These are phyloP conservation scores for Orbilia ellipsospora DNA, from an alignment of 2,329 filamentous ascomycete species.

Conservation along the genomic window DNA sequence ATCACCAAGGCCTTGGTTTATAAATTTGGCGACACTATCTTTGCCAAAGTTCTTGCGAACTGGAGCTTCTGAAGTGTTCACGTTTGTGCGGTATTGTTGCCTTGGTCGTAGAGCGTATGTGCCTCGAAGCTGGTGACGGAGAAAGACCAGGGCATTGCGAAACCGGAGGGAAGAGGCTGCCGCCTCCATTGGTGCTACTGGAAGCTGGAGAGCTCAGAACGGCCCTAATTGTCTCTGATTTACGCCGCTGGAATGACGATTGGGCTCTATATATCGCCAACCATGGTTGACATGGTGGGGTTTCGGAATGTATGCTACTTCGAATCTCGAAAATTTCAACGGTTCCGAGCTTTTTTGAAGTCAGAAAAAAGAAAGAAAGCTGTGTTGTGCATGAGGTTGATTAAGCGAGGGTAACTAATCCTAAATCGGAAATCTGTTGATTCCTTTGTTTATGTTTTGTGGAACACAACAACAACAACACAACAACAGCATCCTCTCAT, in stretches of 20 bases:
- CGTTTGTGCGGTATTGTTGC: slow-evolving; percentile 44
- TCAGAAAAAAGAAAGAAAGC: slow-evolving; percentile 16
- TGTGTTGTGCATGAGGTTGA: slow-evolving; percentile 44
- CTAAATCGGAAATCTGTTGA: slow-evolving; percentile 34
- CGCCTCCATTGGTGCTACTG: slow-evolving; percentile 35
- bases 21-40: slow-evolving; percentile 39
- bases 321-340: neutral
- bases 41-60: slow-evolving; percentile 37
- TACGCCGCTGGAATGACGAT: neutral
- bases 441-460: slow-evolving; percentile 39
- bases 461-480: slow-evolving; percentile 32
- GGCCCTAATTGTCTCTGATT: neutral
- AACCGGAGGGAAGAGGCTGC: slow-evolving; percentile 32
- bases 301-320: neutral
- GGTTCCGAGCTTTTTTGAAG: neutral
- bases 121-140: slow-evolving; percentile 50
- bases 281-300: slow-evolving; percentile 3
- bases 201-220: neutral
- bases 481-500: slow-evolving; percentile 4
- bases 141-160: slow-evolving; percentile 50
- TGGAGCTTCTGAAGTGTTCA: slow-evolving; percentile 25
- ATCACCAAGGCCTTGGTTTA: slow-evolving; percentile 42
- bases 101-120: slow-evolving; percentile 21
- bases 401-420: slow-evolving; percentile 19
- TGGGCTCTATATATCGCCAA: neutral